Percentiles rank a stretch among this genome's conserved stretches.
Evolutionary conservation across 805 yeast species (phyloP).

Genomic region (Candida succiphila): DNA sequence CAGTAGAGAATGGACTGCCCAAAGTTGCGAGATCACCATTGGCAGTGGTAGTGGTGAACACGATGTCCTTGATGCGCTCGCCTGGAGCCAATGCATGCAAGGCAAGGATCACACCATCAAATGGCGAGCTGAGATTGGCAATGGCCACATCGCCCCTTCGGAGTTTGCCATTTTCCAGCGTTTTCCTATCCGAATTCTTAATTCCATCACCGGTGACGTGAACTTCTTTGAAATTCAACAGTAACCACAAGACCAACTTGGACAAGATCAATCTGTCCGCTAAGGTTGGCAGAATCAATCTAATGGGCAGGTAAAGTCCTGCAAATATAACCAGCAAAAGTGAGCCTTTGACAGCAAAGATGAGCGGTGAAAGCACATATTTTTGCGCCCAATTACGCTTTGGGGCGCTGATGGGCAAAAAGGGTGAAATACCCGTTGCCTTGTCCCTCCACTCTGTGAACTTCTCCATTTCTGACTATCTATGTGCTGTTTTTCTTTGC

Average conservation of each 20-base stretch:
- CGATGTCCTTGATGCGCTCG: conserved; percentile 2
- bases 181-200: conserved; percentile 28
- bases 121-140: conserved; percentile 49
- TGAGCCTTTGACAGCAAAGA: too few species aligned
- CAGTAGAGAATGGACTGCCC: conserved; percentile 14
- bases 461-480: conserved; percentile 50
- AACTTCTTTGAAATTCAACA: conserved; percentile 8
- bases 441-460: conserved; percentile 80
- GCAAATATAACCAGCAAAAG: too few species aligned
- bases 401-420: too few species aligned
- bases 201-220: conserved; percentile 38
- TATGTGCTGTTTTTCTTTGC: not conserved
- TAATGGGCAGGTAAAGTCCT: too few species aligned
- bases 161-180: conserved; percentile 25
- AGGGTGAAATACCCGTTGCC: conserved; percentile 91
- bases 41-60: conserved; percentile 11
- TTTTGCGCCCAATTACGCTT: too few species aligned
- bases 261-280: not conserved
- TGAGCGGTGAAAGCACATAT: too few species aligned
- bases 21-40: conserved; percentile 3
- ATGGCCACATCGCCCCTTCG: conserved; percentile 37
- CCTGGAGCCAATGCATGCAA: conserved; percentile 6
- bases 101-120: conserved; percentile 36
- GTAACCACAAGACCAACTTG: not conserved
- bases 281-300: too few species aligned